Percentiles rank a stretch among this genome's conserved stretches.
These are phyloP conservation scores for Corylus heterophylla DNA, from an alignment of 306 rosid species.

Conservation along the genomic window DNA sequence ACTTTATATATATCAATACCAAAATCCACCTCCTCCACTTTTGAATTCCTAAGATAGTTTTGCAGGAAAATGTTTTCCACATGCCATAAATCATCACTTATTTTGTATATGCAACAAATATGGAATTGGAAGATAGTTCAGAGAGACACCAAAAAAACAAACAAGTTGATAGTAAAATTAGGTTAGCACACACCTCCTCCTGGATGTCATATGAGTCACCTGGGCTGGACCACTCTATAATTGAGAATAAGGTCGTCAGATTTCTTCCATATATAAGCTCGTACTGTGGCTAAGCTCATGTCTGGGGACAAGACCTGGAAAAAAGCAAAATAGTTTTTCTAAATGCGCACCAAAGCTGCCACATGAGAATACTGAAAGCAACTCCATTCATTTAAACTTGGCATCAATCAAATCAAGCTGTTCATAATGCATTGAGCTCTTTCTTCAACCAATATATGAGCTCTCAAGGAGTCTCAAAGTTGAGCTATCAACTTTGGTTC, in stretches of 20 bases:
- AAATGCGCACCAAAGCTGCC: slow-evolving; percentile 19
- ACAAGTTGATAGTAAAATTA: not conserved
- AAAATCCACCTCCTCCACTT: not conserved
- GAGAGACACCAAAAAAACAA: not conserved
- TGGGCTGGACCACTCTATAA: slow-evolving; percentile 83
- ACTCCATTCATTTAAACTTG: not conserved
- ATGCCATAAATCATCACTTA: not conserved
- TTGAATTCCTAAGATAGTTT: not conserved
- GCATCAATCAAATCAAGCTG: not conserved
- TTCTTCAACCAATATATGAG: not conserved
- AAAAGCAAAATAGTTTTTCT: slow-evolving; percentile 21
- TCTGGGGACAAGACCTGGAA: slow-evolving; percentile 83
- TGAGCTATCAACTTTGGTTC: not conserved
- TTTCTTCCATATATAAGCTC: slow-evolving; percentile 96
- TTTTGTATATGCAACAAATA: not conserved
- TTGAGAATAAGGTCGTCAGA: slow-evolving; percentile 83
- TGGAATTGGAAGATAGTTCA: not conserved
- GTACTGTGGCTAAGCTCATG: slow-evolving; percentile 93
- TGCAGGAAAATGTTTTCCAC: not conserved
- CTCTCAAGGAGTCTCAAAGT: not conserved
- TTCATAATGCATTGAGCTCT: not conserved
- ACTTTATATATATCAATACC: not conserved
- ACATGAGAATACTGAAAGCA: not conserved
- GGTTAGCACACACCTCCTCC: slow-evolving; percentile 35
- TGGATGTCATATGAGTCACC: slow-evolving; percentile 49